Conservation (phyloP, 2,329 filamentous ascomycete species). For the Aspergillus aculeatinus region DNA sequence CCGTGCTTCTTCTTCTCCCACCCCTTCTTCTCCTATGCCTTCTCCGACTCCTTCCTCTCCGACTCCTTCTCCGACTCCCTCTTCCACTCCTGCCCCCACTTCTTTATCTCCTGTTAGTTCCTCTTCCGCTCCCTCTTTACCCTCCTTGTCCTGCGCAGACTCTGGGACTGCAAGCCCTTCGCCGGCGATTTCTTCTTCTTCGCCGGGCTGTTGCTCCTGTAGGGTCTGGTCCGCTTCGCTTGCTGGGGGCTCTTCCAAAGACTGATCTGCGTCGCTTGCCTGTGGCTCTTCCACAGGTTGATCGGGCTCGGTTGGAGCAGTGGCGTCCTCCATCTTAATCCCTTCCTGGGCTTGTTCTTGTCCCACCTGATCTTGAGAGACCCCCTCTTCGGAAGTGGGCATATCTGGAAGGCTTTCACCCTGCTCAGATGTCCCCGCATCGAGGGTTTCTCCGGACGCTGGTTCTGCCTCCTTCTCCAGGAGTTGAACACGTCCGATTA, state of each 20-base stretch:
- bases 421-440: not conserved
- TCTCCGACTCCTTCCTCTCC: not conserved
- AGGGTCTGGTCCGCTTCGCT: not conserved
- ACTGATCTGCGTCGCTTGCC: not conserved
- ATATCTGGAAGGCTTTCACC: not conserved
- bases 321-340: not conserved
- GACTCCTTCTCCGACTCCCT: not conserved
- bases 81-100: not conserved
- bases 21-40: not conserved
- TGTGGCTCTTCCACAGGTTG: not conserved
- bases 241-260: not conserved
- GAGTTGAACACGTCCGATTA: slow-evolving; percentile 41
- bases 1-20: not conserved
- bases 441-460: not conserved
- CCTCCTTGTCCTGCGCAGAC: no score
- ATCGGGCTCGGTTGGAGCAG: not conserved
- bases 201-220: not conserved
- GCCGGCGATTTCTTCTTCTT: not conserved
- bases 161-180: no score
- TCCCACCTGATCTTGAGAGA: not conserved
- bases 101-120: not conserved
- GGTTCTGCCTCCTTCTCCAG: not conserved
- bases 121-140: no score
- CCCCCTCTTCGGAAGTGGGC: not conserved
- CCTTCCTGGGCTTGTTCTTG: not conserved